Percentiles rank a stretch among this genome's conserved stretches.
These are phyloP conservation scores for Chalciporus chontae DNA, from an alignment of 768 basidiomycete genomes.

Conservation along the genomic window DNA sequence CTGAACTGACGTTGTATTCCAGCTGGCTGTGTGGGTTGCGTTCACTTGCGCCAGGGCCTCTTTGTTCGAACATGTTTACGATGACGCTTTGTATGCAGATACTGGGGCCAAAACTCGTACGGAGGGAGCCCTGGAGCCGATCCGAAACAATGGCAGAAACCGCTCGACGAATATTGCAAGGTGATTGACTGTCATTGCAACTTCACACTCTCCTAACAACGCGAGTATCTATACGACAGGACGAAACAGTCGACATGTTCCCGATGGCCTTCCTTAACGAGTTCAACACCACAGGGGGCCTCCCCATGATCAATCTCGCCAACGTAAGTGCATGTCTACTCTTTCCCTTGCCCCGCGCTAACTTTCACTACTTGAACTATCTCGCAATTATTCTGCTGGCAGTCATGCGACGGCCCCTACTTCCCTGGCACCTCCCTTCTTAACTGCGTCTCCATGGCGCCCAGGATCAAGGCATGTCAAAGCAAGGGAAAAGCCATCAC, in stretches of 20 bases:
- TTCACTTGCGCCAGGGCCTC: neutral
- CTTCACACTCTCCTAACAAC: too few species aligned
- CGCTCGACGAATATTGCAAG: conserved; percentile 32
- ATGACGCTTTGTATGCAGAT: conserved; percentile 14
- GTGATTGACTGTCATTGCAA: too few species aligned
- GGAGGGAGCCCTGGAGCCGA: too few species aligned
- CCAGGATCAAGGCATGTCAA: conserved; percentile 62
- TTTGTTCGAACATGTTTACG: neutral
- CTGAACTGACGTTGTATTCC: neutral
- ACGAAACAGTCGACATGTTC: conserved; percentile 52
- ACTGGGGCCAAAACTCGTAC: conserved; percentile 39
- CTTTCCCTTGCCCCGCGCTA: too few species aligned
- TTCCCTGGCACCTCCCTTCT: conserved; percentile 63
- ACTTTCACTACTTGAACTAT: neutral
- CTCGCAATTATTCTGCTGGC: neutral
- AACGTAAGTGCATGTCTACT: conserved; percentile 39
- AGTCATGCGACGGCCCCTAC: conserved; percentile 63
- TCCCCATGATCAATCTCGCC: conserved; percentile 58
- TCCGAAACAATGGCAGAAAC: conserved; percentile 34
- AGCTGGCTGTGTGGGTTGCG: conserved; percentile 19
- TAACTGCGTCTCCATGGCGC: conserved; percentile 57
- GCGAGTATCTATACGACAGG: conserved; percentile 37
- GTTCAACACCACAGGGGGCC: conserved; percentile 55
- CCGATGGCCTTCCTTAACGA: conserved; percentile 61
- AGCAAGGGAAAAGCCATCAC: conserved; percentile 58